Base-by-base conservation (phyloP, 805 yeast species). In the Kregervanrija delftensis region DNA sequence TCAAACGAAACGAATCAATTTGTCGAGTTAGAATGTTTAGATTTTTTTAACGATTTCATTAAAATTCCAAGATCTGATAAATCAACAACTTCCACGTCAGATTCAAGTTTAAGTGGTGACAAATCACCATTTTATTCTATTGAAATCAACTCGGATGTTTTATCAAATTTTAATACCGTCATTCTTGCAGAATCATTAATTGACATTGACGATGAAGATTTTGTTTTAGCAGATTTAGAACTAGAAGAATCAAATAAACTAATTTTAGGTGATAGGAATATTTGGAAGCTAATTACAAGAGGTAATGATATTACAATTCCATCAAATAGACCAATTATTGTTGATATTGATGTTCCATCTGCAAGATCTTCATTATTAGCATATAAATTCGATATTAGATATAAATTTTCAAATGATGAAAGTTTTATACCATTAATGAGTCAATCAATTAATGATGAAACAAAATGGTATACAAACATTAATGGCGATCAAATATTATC, bases 381-480 rank as follows among this genome's bases (percentile, higher is more conserved):
- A 0, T 84, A 78, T 56, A 50, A 53, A 16, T 53, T 63, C 40
- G 66, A 62, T 42, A 51, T 62, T 5, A 47, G 66, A 28, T 63
- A 60, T 43, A 52, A 50, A 36, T 53, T 53, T 16, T 56, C 63
- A 4, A 49, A 45, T 16, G 33, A 22, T 8, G 67, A 61, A 42
- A 49, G 57, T 37, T 84, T 82, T 54, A 62, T 76, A 15, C 86
- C 95, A 1, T 69, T 88, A 33, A 61, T 85, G 3, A 72, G 88
- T 45, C 96, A 89, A 60, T 74, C 75, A 65, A 67, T 77, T 4
- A 65, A 69, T 10, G 80, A 78, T 33, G 96, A 90, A 59, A 73
- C 87, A 0, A 88, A 87, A 63, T 90, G 91, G 89, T 85, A 81
- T 54, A 63, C 83, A 8, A 72, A 81, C 44, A 47, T 81, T 1